A percentile compares a stretch with the other conserved stretches of the same genome.
These are phyloP conservation scores for Musa acuminata DNA, from an alignment of 176 grass and related monocot species.

Conservation along the genomic window DNA sequence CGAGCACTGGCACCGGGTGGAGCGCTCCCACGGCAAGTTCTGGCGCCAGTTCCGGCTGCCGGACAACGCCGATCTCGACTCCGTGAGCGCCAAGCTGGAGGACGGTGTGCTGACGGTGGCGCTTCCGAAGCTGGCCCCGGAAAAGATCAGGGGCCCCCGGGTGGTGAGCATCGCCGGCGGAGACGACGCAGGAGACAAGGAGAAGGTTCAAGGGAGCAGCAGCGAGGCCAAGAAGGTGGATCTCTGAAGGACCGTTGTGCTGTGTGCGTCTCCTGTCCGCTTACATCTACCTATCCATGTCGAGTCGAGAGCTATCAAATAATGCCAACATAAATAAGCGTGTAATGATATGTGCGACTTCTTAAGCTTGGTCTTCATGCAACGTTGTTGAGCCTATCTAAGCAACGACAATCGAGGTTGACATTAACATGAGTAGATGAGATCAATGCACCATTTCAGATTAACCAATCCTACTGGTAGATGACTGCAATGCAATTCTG, in stretches of 20 bases:
- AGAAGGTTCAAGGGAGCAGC: conserved; percentile 10
- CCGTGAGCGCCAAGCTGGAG: conserved; percentile 42
- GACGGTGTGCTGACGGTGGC: conserved; percentile 52
- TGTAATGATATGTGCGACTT: too few species aligned
- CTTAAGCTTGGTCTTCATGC: too few species aligned
- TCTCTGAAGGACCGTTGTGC: conserved; percentile 18
- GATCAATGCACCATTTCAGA: too few species aligned
- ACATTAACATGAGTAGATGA: too few species aligned
- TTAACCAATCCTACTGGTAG: too few species aligned
- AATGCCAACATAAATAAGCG: too few species aligned
- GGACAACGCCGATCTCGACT: conserved; percentile 64
- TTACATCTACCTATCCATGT: too few species aligned
- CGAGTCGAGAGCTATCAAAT: too few species aligned
- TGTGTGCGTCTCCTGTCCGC: too few species aligned
- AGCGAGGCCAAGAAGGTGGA: conserved; percentile 48
- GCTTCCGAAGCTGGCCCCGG: conserved; percentile 54
- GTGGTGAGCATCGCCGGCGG: conserved; percentile 45
- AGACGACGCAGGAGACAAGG: conserved; percentile 12
- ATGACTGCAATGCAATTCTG: too few species aligned
- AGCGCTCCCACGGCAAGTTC: conserved; percentile 76
- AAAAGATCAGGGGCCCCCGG: conserved; percentile 65
- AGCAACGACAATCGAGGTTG: too few species aligned
- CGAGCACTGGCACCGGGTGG: conserved; percentile 69
- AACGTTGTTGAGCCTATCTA: too few species aligned
- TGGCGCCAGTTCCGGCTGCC: conserved; percentile 88